Evolutionary conservation across 78 protist genomes (phyloP).

Genomic region (Chrysochromulina tobinii): DNA sequence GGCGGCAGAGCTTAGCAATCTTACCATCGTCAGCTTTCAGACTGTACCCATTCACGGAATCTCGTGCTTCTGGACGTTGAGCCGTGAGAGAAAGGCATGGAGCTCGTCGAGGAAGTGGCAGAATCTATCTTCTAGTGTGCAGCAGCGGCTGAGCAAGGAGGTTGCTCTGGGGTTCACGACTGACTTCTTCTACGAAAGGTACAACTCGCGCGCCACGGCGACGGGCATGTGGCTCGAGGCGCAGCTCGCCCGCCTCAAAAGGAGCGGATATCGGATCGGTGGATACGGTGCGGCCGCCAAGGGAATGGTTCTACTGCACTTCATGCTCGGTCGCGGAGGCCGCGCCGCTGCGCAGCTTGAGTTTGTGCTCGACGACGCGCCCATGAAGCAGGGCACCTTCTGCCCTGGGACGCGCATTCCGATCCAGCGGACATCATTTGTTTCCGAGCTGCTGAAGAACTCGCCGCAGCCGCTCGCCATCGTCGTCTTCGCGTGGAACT

Average conservation of each 20-base stretch:
- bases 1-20: background rate
- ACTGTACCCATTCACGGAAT: background rate
- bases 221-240: background rate
- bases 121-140: background rate
- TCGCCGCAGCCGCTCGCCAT: background rate
- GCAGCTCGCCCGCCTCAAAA: background rate
- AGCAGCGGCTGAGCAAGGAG: background rate
- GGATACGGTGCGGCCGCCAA: conserved; percentile 13
- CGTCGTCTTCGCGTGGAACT: conserved; percentile 3
- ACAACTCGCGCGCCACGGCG: background rate
- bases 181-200: background rate
- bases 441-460: background rate
- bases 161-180: background rate
- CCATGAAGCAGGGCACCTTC: background rate
- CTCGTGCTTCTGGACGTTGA: background rate
- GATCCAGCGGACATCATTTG: background rate
- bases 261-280: background rate
- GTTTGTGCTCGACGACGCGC: conserved; percentile 3
- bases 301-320: background rate
- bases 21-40: background rate
- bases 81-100: background rate
- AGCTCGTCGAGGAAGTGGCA: background rate
- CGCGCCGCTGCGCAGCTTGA: too few relatives aligned
- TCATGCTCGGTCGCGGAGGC: background rate
- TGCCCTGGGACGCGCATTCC: background rate